Evolutionary conservation across 768 basidiomycete genomes (phyloP).

Genomic region (Omphalotus guepiniiformis): DNA sequence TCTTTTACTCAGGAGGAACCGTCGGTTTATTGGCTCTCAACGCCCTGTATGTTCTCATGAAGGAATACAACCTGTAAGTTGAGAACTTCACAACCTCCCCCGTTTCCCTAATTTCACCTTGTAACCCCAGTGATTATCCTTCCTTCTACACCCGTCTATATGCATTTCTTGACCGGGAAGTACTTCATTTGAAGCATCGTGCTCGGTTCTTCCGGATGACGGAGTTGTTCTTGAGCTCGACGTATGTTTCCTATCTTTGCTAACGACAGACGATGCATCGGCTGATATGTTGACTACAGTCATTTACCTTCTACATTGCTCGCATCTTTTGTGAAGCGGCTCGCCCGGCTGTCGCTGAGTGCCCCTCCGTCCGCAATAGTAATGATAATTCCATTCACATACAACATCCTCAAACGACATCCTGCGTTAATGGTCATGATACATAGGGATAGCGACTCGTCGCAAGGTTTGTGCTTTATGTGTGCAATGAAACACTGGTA

Average conservation of each 20-base stretch:
- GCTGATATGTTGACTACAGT: slow-evolving; percentile 24
- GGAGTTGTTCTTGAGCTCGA: slow-evolving; percentile 88
- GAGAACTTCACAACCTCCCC: background rate
- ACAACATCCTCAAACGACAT: slow-evolving; percentile 90
- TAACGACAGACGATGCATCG: background rate
- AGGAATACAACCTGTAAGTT: slow-evolving; percentile 86
- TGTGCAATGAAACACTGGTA: background rate
- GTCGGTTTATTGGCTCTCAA: slow-evolving; percentile 89
- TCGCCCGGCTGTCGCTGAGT: slow-evolving; percentile 76
- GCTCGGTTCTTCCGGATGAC: slow-evolving; percentile 92
- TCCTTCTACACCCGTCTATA: slow-evolving; percentile 93
- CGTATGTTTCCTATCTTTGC: slow-evolving; percentile 48
- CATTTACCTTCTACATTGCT: slow-evolving; percentile 89
- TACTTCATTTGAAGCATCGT: slow-evolving; percentile 89
- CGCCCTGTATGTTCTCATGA: slow-evolving; percentile 86
- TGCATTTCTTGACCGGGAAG: slow-evolving; percentile 79
- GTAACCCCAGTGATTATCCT: slow-evolving; percentile 81
- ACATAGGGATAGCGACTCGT: slow-evolving; percentile 52
- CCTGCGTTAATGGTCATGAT: slow-evolving; percentile 92
- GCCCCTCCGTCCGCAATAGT: slow-evolving; percentile 91
- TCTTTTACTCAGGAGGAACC: slow-evolving; percentile 55
- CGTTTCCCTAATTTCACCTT: slow-evolving; percentile 5
- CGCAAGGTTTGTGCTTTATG: slow-evolving; percentile 12
- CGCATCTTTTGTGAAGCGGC: slow-evolving; percentile 91
- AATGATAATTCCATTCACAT: slow-evolving; percentile 88